phyloP scores from a whole-genome alignment of 768 basidiomycete species.

The Lyophyllum semitale region DNA sequence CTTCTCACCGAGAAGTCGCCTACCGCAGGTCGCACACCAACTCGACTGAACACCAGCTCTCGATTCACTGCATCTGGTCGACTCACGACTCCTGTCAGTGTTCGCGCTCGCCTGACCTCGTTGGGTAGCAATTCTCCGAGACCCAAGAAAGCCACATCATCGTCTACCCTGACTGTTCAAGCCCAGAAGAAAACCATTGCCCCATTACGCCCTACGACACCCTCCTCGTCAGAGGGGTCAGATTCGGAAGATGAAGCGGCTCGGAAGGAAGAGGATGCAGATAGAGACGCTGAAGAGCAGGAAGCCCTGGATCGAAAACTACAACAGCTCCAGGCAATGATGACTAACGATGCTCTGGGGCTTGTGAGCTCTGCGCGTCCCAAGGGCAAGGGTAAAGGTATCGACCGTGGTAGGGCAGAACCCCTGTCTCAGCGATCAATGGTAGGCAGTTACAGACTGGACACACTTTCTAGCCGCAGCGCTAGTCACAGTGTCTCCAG shows the following conservation, averaged over 20 bases:
- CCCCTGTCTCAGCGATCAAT: conserved; percentile 36
- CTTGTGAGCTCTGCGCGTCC: conserved; percentile 51
- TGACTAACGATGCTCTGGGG: conserved; percentile 74
- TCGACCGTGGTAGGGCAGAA: conserved; percentile 45
- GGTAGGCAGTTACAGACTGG: conserved; percentile 35
- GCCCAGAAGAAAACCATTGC: conserved; percentile 40
- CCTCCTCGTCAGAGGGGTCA: conserved; percentile 52
- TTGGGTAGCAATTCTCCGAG: conserved; percentile 54
- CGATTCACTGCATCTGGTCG: conserved; percentile 45
- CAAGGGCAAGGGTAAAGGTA: conserved; percentile 40
- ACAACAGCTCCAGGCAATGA: conserved; percentile 65
- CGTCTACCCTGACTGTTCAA: conserved; percentile 74
- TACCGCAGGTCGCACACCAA: conserved; percentile 27
- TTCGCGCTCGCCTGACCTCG: conserved; percentile 73
- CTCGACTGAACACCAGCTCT: conserved; percentile 33
- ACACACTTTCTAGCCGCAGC: conserved; percentile 50
- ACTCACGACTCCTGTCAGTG: conserved; percentile 56
- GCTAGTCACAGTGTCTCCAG: conserved; percentile 76
- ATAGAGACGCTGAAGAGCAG: conserved; percentile 66
- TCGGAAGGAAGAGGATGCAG: conserved; percentile 68
- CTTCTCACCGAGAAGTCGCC: conserved; percentile 28
- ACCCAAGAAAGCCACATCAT: conserved; percentile 61
- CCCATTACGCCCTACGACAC: conserved; percentile 46
- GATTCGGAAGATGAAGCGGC: conserved; percentile 67
- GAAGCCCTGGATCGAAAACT: conserved; percentile 69